Evolutionary conservation across 2,329 filamentous ascomycete species (phyloP), one percentile per base, ranked within the genome.

Genomic region (Helminthosporium solani): DNA sequence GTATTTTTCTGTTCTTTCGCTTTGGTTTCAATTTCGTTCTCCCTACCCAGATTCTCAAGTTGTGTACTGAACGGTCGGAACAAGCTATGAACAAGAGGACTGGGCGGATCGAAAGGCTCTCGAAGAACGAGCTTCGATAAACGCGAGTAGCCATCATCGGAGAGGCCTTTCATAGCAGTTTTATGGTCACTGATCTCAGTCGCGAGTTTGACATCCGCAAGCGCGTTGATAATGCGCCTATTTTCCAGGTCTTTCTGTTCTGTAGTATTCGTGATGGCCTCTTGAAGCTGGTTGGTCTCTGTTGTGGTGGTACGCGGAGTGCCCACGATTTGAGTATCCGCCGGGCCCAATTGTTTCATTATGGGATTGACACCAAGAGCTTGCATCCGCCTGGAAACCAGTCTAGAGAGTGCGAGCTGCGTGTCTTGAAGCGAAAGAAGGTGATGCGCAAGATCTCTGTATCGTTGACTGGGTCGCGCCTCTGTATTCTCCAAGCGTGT

Each of bases 11-110:
- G 5, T 9, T 25, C 23, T 25, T 25, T 25, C 9, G 23, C 23
- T 14, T 34, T 33, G 3, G 20, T 42, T 34, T 49, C 47, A 8
- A n/a, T 40, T 21, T 44, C 30, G 11, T 16, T 42, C 3, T 63
- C 51, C 35, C 53, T 60, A 18, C 57, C 53, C 36, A 69, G 39
- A 30, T 51, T 63, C 11, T 60, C 55, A 7, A 69, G 18, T 11
- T 58, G 59, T 15, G 54, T 46, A 2, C 51, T 54, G 42, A 69
- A 68, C 0, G 65, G 65, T 35, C 65, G 53, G 42, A 66, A 67
- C 9, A 64, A 48, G 38, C 65, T 68, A 31, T 67, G 52, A 3
- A 56, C 52, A 18, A 69, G 51, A 12, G 62, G 60, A 27, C 40
- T 57, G 11, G 47, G 56, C 30, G 55, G 54, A 28, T 64, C 58